Conservation (phyloP, 495 filamentous ascomycete species). For the Antarctomyces pellizariae region DNA sequence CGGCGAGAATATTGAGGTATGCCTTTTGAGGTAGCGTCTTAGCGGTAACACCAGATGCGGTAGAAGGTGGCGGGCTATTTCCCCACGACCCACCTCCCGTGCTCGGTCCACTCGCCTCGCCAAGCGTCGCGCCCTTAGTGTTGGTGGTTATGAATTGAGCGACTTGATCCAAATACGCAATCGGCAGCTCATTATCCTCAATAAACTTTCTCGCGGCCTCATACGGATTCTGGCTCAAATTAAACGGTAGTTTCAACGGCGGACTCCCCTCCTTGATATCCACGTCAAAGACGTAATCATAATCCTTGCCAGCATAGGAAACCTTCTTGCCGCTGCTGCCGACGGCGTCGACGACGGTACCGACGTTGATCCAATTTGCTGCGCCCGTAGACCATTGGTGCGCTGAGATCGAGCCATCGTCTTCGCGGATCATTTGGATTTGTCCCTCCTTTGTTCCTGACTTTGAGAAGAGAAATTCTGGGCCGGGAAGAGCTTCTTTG, state of each 20-base stretch:
- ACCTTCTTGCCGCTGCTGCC: conserved; percentile 58
- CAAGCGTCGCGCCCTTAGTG: conserved; percentile 65
- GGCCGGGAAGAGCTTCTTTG: conserved; percentile 71
- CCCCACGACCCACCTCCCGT: too few relatives aligned
- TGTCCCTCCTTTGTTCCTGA: conserved; percentile 84
- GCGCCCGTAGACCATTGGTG: conserved; percentile 51
- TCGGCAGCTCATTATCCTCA: conserved; percentile 69
- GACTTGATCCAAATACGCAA: conserved; percentile 79
- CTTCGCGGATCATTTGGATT: conserved; percentile 68
- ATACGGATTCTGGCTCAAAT: conserved; percentile 79
- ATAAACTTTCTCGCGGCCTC: conserved; percentile 84
- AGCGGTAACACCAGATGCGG: conserved; percentile 20
- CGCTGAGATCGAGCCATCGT: conserved; percentile 53
- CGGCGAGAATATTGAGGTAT: conserved; percentile 46
- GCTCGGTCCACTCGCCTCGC: too few relatives aligned
- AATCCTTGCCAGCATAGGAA: conserved; percentile 57
- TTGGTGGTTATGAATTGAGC: conserved; percentile 84
- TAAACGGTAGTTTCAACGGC: conserved; percentile 80
- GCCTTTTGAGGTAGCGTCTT: conserved; percentile 56
- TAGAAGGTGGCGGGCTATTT: too few relatives aligned
- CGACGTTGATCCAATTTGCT: conserved; percentile 57
- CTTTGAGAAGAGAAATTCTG: conserved; percentile 57
- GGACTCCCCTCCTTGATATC: conserved; percentile 94
- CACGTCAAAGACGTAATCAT: conserved; percentile 96
- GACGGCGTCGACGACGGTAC: conserved; percentile 77